Percentiles rank a stretch among this genome's conserved stretches.
These are phyloP conservation scores for Paramecium biaurelia DNA, from an alignment of 73 alveolate genomes.

Conservation along the genomic window DNA sequence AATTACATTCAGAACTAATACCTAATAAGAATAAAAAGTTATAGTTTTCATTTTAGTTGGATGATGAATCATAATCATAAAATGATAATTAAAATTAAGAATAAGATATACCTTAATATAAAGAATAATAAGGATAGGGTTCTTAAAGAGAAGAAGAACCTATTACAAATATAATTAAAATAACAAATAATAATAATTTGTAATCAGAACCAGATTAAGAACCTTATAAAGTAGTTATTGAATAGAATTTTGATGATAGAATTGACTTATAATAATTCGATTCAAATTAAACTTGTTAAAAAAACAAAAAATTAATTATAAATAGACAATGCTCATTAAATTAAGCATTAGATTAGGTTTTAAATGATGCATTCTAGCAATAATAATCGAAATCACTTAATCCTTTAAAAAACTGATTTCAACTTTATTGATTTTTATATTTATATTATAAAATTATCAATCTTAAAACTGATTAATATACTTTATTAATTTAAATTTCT, in stretches of 20 bases:
- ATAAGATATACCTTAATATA: not conserved
- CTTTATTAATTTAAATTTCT: not conserved
- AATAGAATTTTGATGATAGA: not conserved
- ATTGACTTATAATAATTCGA: not conserved
- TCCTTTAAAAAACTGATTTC: not conserved
- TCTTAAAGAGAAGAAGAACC: not conserved
- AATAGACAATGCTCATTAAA: not conserved
- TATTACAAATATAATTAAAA: not conserved
- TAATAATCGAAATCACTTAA: not conserved
- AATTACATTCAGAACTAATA: not conserved
- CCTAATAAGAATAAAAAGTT: not conserved
- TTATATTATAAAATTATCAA: not conserved
- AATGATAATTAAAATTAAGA: not conserved
- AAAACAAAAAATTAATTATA: not conserved
- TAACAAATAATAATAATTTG: not conserved
- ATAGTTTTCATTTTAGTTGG: not conserved
- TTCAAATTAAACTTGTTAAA: not conserved
- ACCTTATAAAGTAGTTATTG: not conserved
- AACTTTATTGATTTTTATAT: not conserved
- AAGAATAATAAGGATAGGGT: not conserved
- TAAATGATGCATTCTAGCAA: not conserved
- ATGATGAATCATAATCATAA: not conserved
- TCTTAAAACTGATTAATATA: not conserved
- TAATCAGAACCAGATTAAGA: not conserved
- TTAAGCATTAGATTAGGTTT: not conserved